A percentile compares a stretch with the other conserved stretches of the same genome.
Evolutionary conservation across 2,329 filamentous ascomycete species (phyloP).

Genomic region (Botrytis sinoallii): DNA sequence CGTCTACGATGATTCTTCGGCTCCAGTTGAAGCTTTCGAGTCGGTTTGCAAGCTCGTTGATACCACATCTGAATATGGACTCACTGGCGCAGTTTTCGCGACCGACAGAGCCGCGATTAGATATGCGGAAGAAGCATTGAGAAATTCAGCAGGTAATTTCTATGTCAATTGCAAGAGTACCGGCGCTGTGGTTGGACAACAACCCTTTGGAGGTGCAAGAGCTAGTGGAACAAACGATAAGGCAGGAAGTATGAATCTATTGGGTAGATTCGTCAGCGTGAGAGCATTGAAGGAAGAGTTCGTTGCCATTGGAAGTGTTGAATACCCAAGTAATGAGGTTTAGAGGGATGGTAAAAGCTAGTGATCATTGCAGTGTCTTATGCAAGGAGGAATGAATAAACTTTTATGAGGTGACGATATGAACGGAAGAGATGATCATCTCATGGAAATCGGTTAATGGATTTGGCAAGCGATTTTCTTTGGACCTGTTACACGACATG

Average conservation of each 20-base stretch:
- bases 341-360: conserved; percentile 12
- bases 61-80: conserved; percentile 68
- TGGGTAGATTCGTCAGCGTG: conserved; percentile 64
- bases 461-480: not conserved
- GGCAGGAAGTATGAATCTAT: conserved; percentile 61
- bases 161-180: conserved; percentile 84
- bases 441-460: not conserved
- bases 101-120: conserved; percentile 63
- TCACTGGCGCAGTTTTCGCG: conserved; percentile 75
- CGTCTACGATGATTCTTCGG: conserved; percentile 68
- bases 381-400: not conserved
- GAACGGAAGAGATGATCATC: not conserved
- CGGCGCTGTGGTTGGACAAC: conserved; percentile 68
- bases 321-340: conserved; percentile 68
- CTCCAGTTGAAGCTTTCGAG: conserved; percentile 53
- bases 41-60: conserved; percentile 63
- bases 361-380: not conserved
- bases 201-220: conserved; percentile 66
- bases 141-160: conserved; percentile 76
- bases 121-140: conserved; percentile 66
- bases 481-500: not conserved
- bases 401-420: not conserved
- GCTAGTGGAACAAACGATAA: conserved; percentile 72
- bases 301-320: conserved; percentile 56
- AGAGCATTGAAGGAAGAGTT: conserved; percentile 76